Evolutionary conservation across 129 eudicot genomes (phyloP).

Genomic region (Artemisia annua): DNA sequence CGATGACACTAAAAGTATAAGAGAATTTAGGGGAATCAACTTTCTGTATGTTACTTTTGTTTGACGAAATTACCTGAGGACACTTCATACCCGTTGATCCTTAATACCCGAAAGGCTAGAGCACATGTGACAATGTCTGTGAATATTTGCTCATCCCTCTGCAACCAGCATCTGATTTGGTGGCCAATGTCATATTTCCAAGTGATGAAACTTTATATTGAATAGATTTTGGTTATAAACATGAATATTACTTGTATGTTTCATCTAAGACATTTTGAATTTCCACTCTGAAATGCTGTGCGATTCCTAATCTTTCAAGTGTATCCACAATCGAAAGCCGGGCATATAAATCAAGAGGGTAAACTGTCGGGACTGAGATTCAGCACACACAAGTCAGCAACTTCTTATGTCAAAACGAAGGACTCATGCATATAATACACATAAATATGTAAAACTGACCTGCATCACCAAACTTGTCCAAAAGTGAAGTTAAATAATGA

Average conservation of each 20-base stretch:
- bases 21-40: not conserved
- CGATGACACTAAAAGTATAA: not conserved
- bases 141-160: constrained; percentile 68
- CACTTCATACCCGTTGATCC: constrained; percentile 77
- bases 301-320: constrained; percentile 70
- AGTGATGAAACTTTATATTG: too few species aligned
- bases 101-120: constrained; percentile 64
- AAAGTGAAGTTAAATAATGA: constrained; percentile 51
- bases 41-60: not conserved
- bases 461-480: constrained; percentile 76
- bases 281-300: constrained; percentile 60
- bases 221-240: too few species aligned
- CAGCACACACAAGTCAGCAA: constrained; percentile 6
- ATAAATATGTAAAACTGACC: constrained; percentile 33
- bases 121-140: constrained; percentile 60
- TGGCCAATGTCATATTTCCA: not conserved
- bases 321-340: constrained; percentile 69
- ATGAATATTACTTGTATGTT: constrained; percentile 59
- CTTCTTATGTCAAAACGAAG: constrained; percentile 17
- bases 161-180: constrained; percentile 64
- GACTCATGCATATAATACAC: constrained; percentile 5
- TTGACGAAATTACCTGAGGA: constrained; percentile 57
- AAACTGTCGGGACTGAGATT: constrained; percentile 68
- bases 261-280: constrained; percentile 61
- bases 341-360: constrained; percentile 62